phyloP scores from a whole-genome alignment of 306 rosid genomes.

The Quercus cerris region DNA sequence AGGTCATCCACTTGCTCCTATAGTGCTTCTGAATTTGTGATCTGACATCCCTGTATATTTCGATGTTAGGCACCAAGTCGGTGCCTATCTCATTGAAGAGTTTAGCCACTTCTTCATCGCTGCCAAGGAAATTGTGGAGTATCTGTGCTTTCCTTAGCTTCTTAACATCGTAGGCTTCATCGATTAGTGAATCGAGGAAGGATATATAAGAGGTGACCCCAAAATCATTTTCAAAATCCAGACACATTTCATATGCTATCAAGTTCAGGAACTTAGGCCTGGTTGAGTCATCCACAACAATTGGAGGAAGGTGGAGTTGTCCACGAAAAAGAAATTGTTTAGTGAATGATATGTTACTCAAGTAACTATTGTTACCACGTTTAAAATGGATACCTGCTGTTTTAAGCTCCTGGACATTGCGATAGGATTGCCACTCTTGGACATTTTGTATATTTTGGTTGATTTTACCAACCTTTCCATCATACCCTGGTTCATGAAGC shows the following conservation, averaged over 20 bases:
- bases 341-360: neutral
- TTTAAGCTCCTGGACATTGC: no score
- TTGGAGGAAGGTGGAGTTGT: conserved; percentile 5
- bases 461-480: no score
- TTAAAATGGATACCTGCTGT: neutral
- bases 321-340: neutral
- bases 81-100: conserved; percentile 36
- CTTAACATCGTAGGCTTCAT: conserved; percentile 30
- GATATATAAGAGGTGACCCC: conserved; percentile 19
- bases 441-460: no score
- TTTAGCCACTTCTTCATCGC: conserved; percentile 35
- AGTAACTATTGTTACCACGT: neutral
- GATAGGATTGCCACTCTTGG: no score
- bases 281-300: neutral
- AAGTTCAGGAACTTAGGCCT: conserved; percentile 20
- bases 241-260: conserved; percentile 42
- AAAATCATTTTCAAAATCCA: conserved; percentile 25
- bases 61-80: conserved; percentile 9
- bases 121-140: conserved; percentile 29
- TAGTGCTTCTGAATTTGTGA: neutral
- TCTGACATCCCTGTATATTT: neutral
- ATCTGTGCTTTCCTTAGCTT: conserved; percentile 6
- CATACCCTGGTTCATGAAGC: no score
- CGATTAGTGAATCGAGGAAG: conserved; percentile 39
- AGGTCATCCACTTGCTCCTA: neutral